Conservation (phyloP, 2,329 filamentous ascomycete genomes). For the Madurella fahalii region DNA sequence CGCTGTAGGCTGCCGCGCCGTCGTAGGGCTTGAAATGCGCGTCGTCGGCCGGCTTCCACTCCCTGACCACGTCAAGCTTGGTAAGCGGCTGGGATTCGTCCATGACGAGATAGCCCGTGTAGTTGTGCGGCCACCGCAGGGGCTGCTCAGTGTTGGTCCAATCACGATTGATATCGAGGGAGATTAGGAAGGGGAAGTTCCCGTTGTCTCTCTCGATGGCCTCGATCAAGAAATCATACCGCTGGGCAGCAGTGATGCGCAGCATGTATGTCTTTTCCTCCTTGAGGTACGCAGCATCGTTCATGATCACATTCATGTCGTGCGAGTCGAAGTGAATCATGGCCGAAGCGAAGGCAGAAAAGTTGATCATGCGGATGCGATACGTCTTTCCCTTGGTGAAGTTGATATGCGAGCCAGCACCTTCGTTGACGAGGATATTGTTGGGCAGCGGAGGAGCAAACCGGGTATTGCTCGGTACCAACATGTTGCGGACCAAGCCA, state of each 20-base stretch:
- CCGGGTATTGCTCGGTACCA: conserved; percentile 36
- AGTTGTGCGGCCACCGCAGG: conserved; percentile 36
- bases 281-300: conserved; percentile 40
- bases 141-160: conserved; percentile 28
- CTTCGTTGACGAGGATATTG: conserved; percentile 42
- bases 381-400: conserved; percentile 43
- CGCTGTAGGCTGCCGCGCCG: conserved; percentile 43
- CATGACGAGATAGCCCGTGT: conserved; percentile 43
- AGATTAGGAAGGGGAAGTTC: conserved; percentile 43
- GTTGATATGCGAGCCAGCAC: conserved; percentile 33
- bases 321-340: conserved; percentile 44
- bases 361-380: conserved; percentile 45
- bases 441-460: conserved; percentile 41
- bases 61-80: conserved; percentile 30
- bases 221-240: conserved; percentile 42
- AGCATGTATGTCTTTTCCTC: conserved; percentile 36
- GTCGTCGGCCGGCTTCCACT: conserved; percentile 58
- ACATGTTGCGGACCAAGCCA: conserved; percentile 37
- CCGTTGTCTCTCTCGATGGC: conserved; percentile 31
- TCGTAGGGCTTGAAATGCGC: conserved; percentile 55
- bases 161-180: conserved; percentile 43
- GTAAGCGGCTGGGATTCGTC: conserved; percentile 29
- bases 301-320: conserved; percentile 44
- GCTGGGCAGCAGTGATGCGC: conserved; percentile 41
- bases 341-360: conserved; percentile 39